Percentiles rank a stretch among this genome's conserved stretches.
phyloP scores from a whole-genome alignment of 176 grass and related monocot genomes.

The Cenchrus americanus region DNA sequence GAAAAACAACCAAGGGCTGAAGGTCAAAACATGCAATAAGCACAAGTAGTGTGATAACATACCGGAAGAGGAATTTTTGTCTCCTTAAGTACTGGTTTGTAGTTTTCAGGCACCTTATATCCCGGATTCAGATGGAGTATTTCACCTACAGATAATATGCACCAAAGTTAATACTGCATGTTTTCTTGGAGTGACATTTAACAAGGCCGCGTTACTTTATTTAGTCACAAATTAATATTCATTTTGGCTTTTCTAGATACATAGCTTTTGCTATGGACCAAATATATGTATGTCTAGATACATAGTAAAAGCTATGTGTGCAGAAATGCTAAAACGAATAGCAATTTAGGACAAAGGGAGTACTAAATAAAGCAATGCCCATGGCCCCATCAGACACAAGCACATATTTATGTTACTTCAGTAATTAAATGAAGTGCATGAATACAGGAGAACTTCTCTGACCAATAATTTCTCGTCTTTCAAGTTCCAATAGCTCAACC shows the following conservation, averaged over 20 bases:
- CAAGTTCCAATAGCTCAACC: conserved; percentile 69
- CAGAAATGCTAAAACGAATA: no score
- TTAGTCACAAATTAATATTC: neutral
- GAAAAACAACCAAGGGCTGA: conserved; percentile 21
- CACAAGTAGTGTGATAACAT: conserved; percentile 45
- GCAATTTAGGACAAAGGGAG: no score
- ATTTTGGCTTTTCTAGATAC: no score
- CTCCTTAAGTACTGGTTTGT: conserved; percentile 88
- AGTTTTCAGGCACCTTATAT: conserved; percentile 82
- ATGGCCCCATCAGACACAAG: conserved; percentile 15
- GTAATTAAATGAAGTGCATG: conserved; percentile 31
- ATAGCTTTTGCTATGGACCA: no score
- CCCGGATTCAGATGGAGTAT: conserved; percentile 75
- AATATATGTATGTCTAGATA: no score
- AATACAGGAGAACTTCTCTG: conserved; percentile 42
- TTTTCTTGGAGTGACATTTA: conserved; percentile 2
- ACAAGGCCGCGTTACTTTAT: neutral
- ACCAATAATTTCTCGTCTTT: conserved; percentile 94
- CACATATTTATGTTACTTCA: conserved; percentile 10
- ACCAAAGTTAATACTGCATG: conserved; percentile 15
- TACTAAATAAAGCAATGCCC: conserved; percentile 28
- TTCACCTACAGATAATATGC: conserved; percentile 68
- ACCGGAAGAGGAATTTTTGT: conserved; percentile 80
- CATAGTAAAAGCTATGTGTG: no score
- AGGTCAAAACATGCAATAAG: conserved; percentile 30